Percentiles rank a stretch among this genome's conserved stretches.
Conservation (phyloP, 768 basidiomycete species). For the Kwoniella heveanensis region DNA sequence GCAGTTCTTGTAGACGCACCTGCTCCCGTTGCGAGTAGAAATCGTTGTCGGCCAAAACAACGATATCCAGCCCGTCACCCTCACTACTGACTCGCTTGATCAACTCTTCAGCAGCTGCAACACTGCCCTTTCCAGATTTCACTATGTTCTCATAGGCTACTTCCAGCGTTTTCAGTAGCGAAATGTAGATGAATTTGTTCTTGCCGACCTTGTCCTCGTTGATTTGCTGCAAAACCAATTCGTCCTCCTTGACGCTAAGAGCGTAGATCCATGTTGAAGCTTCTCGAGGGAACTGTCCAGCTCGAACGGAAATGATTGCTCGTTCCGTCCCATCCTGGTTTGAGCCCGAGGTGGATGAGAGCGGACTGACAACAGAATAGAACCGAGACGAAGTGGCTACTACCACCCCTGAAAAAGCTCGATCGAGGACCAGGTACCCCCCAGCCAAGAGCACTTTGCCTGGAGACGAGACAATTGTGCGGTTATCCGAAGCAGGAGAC, state of each 20-base stretch:
- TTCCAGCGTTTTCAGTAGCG: conserved; percentile 75
- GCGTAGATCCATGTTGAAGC: conserved; percentile 68
- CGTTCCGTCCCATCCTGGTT: neutral
- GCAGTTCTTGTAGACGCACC: conserved; percentile 63
- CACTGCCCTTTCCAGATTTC: neutral
- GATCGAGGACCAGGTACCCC: conserved; percentile 95
- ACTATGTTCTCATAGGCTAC: conserved; percentile 59
- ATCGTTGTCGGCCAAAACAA: conserved; percentile 90
- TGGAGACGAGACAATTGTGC: conserved; percentile 77
- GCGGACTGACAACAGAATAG: conserved; percentile 69
- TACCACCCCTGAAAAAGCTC: conserved; percentile 78
- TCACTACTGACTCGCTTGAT: conserved; percentile 18
- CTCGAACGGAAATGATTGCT: conserved; percentile 69
- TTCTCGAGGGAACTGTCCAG: conserved; percentile 85
- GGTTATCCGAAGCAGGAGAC: neutral
- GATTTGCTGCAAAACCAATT: conserved; percentile 13
- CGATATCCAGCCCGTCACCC: conserved; percentile 67
- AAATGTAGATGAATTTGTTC: conserved; percentile 92
- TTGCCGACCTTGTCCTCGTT: conserved; percentile 19
- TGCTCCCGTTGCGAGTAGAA: conserved; percentile 93
- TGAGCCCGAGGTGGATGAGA: conserved; percentile 1
- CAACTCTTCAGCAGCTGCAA: conserved; percentile 15
- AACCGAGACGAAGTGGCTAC: conserved; percentile 92
- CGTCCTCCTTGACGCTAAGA: conserved; percentile 52
- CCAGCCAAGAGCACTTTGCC: conserved; percentile 95